Percentiles rank a stretch among this genome's conserved stretches.
These are phyloP conservation scores for Epipyxis sp. DNA, from an alignment of 108 stramenopile genomes.

Conservation along the genomic window DNA sequence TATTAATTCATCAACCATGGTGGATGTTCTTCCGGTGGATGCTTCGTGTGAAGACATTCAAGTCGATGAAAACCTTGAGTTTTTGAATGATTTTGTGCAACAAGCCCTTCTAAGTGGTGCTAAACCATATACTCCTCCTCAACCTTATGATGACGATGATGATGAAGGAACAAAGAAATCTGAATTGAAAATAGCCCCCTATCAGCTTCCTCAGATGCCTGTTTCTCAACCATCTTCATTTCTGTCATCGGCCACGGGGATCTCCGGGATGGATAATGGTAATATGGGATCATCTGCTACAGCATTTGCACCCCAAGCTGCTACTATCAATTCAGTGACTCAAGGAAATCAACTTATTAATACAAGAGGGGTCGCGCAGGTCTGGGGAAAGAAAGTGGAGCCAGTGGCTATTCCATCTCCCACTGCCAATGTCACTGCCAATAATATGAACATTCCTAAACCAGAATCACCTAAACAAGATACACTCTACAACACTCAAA, in stretches of 20 bases:
- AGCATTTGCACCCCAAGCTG: background rate
- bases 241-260: background rate
- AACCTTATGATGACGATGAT: conserved; percentile 41
- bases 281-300: background rate
- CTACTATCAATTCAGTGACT: background rate
- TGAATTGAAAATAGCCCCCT: conserved; percentile 3
- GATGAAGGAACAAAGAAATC: background rate
- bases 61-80: conserved; percentile 78
- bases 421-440: background rate
- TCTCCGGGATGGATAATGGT: background rate
- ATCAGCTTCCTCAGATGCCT: conserved; percentile 1
- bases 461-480: background rate
- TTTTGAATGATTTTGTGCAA: conserved; percentile 78
- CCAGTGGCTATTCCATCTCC: conserved; percentile 26
- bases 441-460: background rate
- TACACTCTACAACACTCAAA: conserved; percentile 37
- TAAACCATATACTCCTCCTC: conserved; percentile 71
- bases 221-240: background rate
- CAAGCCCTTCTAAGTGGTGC: conserved; percentile 79
- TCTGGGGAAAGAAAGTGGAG: conserved; percentile 20
- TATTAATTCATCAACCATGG: conserved; percentile 67
- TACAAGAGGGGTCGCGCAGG: background rate
- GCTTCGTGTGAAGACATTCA: conserved; percentile 78
- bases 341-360: conserved; percentile 7
- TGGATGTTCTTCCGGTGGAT: conserved; percentile 88